Evolutionary conservation across 331 rosid genomes (phyloP), one percentile per base, ranked within the genome.

Genomic region (Erythrophleum ivorense): DNA sequence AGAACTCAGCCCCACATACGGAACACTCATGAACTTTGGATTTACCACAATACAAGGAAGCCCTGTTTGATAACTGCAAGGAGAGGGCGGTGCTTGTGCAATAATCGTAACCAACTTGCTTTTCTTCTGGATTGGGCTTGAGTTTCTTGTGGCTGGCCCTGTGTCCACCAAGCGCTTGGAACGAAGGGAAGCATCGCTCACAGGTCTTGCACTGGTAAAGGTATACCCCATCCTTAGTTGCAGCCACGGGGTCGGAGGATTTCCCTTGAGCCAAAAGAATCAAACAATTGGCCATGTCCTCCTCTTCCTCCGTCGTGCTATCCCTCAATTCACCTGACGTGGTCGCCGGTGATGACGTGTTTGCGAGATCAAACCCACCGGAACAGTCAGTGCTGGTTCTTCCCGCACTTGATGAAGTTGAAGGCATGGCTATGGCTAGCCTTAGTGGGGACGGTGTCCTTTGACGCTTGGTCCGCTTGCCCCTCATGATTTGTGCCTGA

Each of bases 141-240:
- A 87, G 89, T 62, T 89, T 93, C 85, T 81, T 95, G 88, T 95
- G 97, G 55, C 98, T 93, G 3, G 99, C 91, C 84, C 99, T 83
- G 65, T 95, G 99, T 33, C 99, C 99, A 5, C 99, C 99, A 8
- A 93, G 93, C 0, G 99, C 95, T 85, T 93, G 99, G 70, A 91
- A 95, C 1, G 99, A 95, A 66, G 90, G 87, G 77, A 95, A 95
- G 75, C 91, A 77, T 49, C 92, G 78, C 73, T 90, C 73, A 69
- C 98, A 95, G 19, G 98, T 95, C 86, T 93, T 95, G 88, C 98
- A 93, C 69, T 89, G 79, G 43, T 90, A 82, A 59, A 86, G 48
- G 33, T 12, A 53, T 59, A 34, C 1, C 6, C n/a, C 68, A 7
- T 64, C 49, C 31, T 65, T 72, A 9, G 65, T 12, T 3, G 21